phyloP scores from a whole-genome alignment of 805 yeast species.

The Phaffomyces antillensis region DNA sequence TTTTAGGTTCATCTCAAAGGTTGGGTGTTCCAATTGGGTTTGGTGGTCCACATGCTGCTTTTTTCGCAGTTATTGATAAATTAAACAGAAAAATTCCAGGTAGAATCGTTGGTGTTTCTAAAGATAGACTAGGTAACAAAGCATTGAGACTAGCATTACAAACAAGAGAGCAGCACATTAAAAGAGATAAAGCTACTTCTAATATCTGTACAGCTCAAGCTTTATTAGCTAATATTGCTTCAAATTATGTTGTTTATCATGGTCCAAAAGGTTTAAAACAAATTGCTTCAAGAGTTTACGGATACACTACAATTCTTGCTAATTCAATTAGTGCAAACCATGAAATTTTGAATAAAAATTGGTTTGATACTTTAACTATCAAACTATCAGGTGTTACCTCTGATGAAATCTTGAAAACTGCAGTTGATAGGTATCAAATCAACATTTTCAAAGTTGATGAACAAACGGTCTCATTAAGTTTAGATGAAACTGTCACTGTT shows the following conservation, averaged over 20 bases:
- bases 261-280: constrained; percentile 80
- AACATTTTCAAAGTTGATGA: constrained; percentile 68
- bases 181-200: constrained; percentile 95
- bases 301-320: constrained; percentile 69
- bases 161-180: constrained; percentile 97
- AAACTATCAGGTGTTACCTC: constrained; percentile 44
- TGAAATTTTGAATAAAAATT: constrained; percentile 47
- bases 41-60: constrained; percentile 99
- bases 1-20: constrained; percentile 87
- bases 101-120: constrained; percentile 86
- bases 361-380: constrained; percentile 86
- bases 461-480: constrained; percentile 59
- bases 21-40: constrained; percentile 97
- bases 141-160: constrained; percentile 92
- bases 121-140: constrained; percentile 83
- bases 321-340: constrained; percentile 41
- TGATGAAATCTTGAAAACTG: constrained; percentile 47
- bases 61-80: constrained; percentile 78
- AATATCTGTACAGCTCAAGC: constrained; percentile 99
- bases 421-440: constrained; percentile 57
- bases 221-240: constrained; percentile 87
- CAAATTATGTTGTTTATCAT: constrained; percentile 94
- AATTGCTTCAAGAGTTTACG: constrained; percentile 73
- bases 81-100: constrained; percentile 94
- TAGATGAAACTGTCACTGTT: constrained; percentile 81